Evolutionary conservation across 371 early-diverging fungal genomes (phyloP).

Genomic region (Mucor plumbeus): DNA sequence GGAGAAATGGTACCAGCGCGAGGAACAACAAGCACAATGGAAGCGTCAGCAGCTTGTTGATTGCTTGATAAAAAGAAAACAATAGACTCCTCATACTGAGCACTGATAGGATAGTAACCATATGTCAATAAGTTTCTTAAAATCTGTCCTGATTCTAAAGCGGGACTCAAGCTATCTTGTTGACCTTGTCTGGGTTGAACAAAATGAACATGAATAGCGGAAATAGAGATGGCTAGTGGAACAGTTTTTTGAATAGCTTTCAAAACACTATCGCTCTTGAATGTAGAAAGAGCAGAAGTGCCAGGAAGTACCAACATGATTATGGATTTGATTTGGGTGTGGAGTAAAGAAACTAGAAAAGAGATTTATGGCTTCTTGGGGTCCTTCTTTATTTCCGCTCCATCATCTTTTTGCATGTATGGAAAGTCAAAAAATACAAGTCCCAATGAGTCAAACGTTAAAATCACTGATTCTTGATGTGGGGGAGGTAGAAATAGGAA

Average conservation of each 20-base stretch:
- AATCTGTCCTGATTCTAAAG: conserved; percentile 49
- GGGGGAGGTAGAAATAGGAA: neutral
- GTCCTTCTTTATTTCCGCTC: conserved; percentile 13
- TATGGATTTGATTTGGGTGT: neutral
- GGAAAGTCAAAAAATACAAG: conserved; percentile 14
- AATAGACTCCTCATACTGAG: conserved; percentile 40
- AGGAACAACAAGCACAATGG: conserved; percentile 76
- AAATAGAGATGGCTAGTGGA: conserved; percentile 54
- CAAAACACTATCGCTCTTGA: conserved; percentile 66
- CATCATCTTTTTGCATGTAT: conserved; percentile 4
- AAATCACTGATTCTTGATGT: conserved; percentile 7
- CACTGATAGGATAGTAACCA: conserved; percentile 48
- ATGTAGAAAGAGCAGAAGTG: conserved; percentile 75
- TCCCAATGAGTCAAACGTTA: conserved; percentile 22
- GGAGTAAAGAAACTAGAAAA: conserved; percentile 5
- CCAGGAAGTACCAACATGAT: conserved; percentile 82
- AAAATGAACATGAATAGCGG: conserved; percentile 76
- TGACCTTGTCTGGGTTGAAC: conserved; percentile 60
- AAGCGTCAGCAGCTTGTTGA: conserved; percentile 35
- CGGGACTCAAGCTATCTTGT: conserved; percentile 35
- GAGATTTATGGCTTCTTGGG: neutral
- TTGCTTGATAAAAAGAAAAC: conserved; percentile 42
- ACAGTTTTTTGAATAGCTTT: conserved; percentile 56
- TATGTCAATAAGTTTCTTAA: conserved; percentile 52
- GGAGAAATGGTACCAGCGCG: conserved; percentile 96